Evolutionary conservation across 2,329 filamentous ascomycete genomes (phyloP).

Genomic region (Aulographum hederae): DNA sequence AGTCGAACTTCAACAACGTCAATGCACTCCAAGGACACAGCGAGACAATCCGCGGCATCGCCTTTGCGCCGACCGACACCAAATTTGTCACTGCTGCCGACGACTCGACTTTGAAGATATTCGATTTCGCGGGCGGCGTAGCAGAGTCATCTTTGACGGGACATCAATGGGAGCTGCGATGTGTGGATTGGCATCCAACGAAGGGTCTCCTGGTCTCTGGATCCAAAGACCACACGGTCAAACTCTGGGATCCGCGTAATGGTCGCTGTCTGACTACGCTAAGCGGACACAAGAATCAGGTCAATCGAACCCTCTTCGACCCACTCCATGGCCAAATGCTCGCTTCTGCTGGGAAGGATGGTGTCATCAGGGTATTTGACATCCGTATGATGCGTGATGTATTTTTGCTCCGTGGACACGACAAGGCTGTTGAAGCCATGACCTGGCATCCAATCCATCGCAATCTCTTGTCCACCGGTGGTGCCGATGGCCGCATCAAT

Average conservation of each 20-base stretch:
- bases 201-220: conserved; percentile 90
- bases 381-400: conserved; percentile 97
- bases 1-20: conserved; percentile 97
- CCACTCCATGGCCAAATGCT: conserved; percentile 67
- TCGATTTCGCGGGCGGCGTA: conserved; percentile 76
- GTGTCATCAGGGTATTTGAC: conserved; percentile 85
- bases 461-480: conserved; percentile 76
- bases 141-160: conserved; percentile 73
- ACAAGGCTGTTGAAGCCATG: conserved; percentile 87
- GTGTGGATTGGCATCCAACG: conserved; percentile 90
- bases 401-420: conserved; percentile 78
- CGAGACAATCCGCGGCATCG: conserved; percentile 76
- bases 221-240: conserved; percentile 93
- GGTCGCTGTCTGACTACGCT: conserved; percentile 81
- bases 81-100: conserved; percentile 96
- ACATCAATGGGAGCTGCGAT: conserved; percentile 97
- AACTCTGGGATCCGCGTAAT: conserved; percentile 93
- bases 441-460: conserved; percentile 89
- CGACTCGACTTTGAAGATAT: conserved; percentile 85
- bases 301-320: conserved; percentile 85
- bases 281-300: conserved; percentile 92
- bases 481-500: conserved; percentile 72
- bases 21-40: conserved; percentile 83
- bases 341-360: conserved; percentile 82
- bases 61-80: conserved; percentile 82